Conservation (phyloP, 176 grass and related monocot species). For the Musa troglodytarum region DNA sequence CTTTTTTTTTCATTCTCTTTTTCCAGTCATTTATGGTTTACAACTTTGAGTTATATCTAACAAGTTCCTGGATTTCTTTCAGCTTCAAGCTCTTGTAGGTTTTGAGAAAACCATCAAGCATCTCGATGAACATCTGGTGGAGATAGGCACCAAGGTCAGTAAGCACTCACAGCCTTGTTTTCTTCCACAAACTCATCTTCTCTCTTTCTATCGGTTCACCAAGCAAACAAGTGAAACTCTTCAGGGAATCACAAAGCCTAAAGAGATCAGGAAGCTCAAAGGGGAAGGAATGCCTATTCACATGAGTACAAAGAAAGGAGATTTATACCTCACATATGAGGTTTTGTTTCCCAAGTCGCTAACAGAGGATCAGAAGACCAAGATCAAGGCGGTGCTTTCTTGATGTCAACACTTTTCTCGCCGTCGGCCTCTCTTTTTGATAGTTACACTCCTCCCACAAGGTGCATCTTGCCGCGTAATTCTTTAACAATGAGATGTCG, state of each 20-base stretch:
- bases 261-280: conserved; percentile 83
- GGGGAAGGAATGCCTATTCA: conserved; percentile 89
- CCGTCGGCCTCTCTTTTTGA: no score
- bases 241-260: conserved; percentile 78
- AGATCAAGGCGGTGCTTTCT: conserved; percentile 67
- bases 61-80: conserved; percentile 20
- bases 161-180: neutral
- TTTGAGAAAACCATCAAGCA: conserved; percentile 77
- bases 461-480: no score
- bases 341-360: conserved; percentile 73
- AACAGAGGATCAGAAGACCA: conserved; percentile 66
- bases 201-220: neutral
- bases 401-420: neutral
- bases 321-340: conserved; percentile 63
- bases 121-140: conserved; percentile 68
- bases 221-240: neutral
- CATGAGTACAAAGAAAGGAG: conserved; percentile 87
- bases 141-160: conserved; percentile 73
- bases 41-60: neutral
- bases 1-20: neutral
- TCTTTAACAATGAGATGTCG: neutral
- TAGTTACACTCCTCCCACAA: no score
- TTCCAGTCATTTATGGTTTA: neutral
- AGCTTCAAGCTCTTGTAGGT: conserved; percentile 90
- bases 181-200: neutral